A percentile compares a stretch with the other conserved stretches of the same genome.
These are phyloP conservation scores for Chlamydomonas sp. DNA, from an alignment of 139 green algal species.

Conservation along the genomic window DNA sequence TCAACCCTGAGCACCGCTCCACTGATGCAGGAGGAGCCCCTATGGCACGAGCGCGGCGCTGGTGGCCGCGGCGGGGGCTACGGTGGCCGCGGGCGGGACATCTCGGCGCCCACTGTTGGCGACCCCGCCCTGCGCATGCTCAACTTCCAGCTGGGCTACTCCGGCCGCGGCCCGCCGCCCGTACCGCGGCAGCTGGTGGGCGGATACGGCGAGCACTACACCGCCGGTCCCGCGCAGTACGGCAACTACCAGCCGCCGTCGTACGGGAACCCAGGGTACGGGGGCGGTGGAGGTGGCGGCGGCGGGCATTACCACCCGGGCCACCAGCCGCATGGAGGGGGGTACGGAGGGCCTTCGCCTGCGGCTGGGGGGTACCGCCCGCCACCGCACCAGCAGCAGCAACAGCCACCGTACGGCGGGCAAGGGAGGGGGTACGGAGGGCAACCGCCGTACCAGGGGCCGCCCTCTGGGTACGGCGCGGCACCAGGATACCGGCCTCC, in stretches of 20 bases:
- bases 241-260: neutral
- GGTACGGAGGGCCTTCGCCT: neutral
- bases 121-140: slow-evolving; percentile 37
- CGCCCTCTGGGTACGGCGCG: too few species aligned
- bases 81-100: neutral
- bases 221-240: neutral
- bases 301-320: neutral
- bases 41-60: slow-evolving; percentile 51
- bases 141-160: slow-evolving; percentile 31
- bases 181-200: neutral
- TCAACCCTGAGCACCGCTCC: neutral
- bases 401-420: neutral
- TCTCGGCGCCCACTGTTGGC: slow-evolving; percentile 27
- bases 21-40: slow-evolving; percentile 35
- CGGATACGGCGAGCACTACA: neutral
- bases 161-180: neutral
- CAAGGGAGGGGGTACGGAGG: too few species aligned
- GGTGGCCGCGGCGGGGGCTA: neutral
- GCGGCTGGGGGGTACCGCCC: neutral
- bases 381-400: neutral
- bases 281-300: neutral
- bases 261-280: neutral
- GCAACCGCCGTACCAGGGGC: too few species aligned
- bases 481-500: too few species aligned
- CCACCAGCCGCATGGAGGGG: neutral